These are phyloP conservation scores for Ambrosia artemisiifolia DNA, from an alignment of 129 eudicot species.

Conservation along the genomic window DNA sequence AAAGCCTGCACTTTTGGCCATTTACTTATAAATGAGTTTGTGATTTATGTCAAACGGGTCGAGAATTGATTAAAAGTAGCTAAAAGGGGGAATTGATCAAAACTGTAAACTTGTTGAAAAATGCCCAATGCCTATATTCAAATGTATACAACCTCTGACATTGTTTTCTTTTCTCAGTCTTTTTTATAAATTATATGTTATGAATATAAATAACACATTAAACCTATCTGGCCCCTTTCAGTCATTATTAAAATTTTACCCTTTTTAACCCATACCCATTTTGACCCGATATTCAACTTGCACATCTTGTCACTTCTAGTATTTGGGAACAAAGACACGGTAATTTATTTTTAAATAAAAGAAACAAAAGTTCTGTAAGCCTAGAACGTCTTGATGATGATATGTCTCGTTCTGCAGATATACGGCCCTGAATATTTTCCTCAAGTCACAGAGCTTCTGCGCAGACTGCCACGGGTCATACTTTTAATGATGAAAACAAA, in stretches of 20 bases:
- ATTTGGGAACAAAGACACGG: too few relatives aligned
- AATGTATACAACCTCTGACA: background rate
- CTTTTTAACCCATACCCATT: background rate
- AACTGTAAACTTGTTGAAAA: too few relatives aligned
- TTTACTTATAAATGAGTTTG: background rate
- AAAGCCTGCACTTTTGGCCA: background rate
- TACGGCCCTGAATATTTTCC: conserved; percentile 87
- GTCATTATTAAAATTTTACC: too few relatives aligned
- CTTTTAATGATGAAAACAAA: conserved; percentile 92
- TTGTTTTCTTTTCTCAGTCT: background rate
- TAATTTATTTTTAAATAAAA: too few relatives aligned
- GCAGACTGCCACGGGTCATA: conserved; percentile 87
- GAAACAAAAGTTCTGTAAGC: too few relatives aligned
- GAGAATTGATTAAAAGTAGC: background rate
- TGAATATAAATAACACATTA: background rate
- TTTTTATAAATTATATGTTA: background rate
- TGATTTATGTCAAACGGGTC: background rate
- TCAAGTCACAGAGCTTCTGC: conserved; percentile 83
- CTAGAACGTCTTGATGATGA: background rate
- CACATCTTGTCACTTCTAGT: too few relatives aligned
- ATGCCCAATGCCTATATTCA: too few relatives aligned
- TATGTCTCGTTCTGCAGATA: conserved; percentile 51
- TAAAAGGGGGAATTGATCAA: too few relatives aligned
- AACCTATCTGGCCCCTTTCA: too few relatives aligned
- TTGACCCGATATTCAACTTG: background rate